Evolutionary conservation across 2,329 filamentous ascomycete species (phyloP), one percentile per base, ranked within the genome.

Genomic region (Fusarium equiseti): DNA sequence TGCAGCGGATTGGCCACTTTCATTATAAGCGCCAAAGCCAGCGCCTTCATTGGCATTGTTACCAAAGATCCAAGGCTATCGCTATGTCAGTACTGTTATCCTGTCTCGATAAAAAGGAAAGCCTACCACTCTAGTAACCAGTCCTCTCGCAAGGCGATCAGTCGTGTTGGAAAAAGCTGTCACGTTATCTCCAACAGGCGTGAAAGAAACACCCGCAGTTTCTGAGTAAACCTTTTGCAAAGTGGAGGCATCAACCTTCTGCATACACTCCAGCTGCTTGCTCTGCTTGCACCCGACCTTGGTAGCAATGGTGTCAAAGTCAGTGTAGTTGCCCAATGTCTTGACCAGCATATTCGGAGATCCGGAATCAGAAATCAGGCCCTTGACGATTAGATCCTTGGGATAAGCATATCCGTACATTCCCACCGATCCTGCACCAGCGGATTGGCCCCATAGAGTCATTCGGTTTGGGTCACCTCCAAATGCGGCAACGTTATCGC

Each of bases 31-130:
- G 2, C 62, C 62, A 1, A 65, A 65, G 3, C 69, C 45, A 60
- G 70, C 44, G 26, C 63, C 12, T 66, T 71, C 53, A 29, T 72
- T 8, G 40, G 63, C 22, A 60, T 73, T 46, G n/a, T 64, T 64
- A 3, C 61, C 61, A 32, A 64, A 64, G 7, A 64, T 64, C 59
- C 61, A 64, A 6, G 61, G 61, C 61, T 64, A 18, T 12, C 1
- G 5, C 3, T 10, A 3, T 18, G 5, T 60, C 10, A 61, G 44
- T 24, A 9, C 2, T 6, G 1, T 8, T 12, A 1, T 7, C 15
- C 6, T 4, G 1, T 2, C 6, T 8, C 4, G 1, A 5, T 9
- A 6, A 20, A 0, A 16, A 9, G 1, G 5, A 1, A 4, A 1
- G 20, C 61, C 10, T 22, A 64, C 61, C 8, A 64, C 50, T 64